A percentile compares a stretch with the other conserved stretches of the same genome.
These are phyloP conservation scores for Eucalyptus marginata DNA, from an alignment of 345 rosid genomes.

Conservation along the genomic window DNA sequence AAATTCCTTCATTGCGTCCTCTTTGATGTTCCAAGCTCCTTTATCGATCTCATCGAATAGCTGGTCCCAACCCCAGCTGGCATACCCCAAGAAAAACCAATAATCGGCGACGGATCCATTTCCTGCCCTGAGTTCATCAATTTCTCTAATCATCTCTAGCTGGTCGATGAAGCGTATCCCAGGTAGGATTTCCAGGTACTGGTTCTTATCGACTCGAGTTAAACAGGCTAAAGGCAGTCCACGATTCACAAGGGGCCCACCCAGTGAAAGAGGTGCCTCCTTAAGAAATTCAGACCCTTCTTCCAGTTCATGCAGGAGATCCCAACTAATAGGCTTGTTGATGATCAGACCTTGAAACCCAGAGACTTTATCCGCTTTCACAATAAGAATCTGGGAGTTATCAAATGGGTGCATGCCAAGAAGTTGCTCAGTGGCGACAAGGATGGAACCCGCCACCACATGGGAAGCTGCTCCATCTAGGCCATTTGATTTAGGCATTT, in stretches of 20 bases:
- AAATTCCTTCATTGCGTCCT: slow-evolving; percentile 7
- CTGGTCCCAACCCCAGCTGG: slow-evolving; percentile 81
- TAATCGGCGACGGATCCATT: slow-evolving; percentile 30
- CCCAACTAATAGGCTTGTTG: slow-evolving; percentile 75
- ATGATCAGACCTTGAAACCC: slow-evolving; percentile 78
- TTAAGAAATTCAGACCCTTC: slow-evolving; percentile 43
- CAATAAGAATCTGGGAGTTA: slow-evolving; percentile 50
- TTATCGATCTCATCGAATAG: slow-evolving; percentile 47
- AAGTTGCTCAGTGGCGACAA: slow-evolving; percentile 60
- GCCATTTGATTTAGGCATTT: slow-evolving; percentile 2
- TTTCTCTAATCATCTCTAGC: slow-evolving; percentile 22
- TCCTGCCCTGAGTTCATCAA: slow-evolving; percentile 37
- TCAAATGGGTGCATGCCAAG: slow-evolving; percentile 38
- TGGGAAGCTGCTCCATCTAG: slow-evolving; percentile 6
- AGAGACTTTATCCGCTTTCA: slow-evolving; percentile 31
- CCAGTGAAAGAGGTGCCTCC: slow-evolving; percentile 53
- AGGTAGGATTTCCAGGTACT: slow-evolving; percentile 40
- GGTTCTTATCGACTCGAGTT: slow-evolving; percentile 19
- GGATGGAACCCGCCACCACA: slow-evolving; percentile 51
- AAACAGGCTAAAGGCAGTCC: slow-evolving; percentile 58
- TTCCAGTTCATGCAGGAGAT: slow-evolving; percentile 35
- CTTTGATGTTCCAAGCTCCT: slow-evolving; percentile 63
- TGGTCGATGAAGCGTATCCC: slow-evolving; percentile 71
- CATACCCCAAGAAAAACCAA: slow-evolving; percentile 88
- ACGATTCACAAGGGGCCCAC: slow-evolving; percentile 61